These are phyloP conservation scores for Cymbidium sinense DNA, from an alignment of 106 monocot species.

Conservation along the genomic window DNA sequence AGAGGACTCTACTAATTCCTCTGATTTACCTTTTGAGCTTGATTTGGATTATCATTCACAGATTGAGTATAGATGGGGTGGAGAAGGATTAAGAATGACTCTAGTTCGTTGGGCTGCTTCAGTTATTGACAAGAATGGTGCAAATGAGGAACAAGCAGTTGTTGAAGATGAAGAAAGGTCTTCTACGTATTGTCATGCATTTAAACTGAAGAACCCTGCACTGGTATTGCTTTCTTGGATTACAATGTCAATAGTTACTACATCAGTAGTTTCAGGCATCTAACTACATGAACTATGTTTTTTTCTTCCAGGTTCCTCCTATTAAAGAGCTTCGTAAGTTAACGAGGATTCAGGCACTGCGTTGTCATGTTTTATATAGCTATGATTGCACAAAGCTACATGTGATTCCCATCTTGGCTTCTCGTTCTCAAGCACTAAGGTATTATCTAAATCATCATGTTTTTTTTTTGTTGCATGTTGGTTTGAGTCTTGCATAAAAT, in stretches of 20 bases:
- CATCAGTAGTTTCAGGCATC: neutral
- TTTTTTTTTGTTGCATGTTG: neutral
- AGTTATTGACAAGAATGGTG: conserved; percentile 51
- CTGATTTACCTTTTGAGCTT: conserved; percentile 62
- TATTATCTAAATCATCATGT: conserved; percentile 11
- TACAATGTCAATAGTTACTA: neutral
- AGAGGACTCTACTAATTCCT: conserved; percentile 52
- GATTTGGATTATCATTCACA: conserved; percentile 93
- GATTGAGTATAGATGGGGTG: conserved; percentile 95
- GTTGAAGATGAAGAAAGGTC: conserved; percentile 69
- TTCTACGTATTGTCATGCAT: conserved; percentile 71
- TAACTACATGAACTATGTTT: neutral
- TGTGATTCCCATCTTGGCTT: conserved; percentile 89
- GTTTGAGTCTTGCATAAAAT: neutral
- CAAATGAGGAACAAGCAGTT: conserved; percentile 53
- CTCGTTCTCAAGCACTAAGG: conserved; percentile 92
- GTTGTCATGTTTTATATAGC: conserved; percentile 80
- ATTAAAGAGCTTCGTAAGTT: conserved; percentile 73
- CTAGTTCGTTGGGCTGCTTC: conserved; percentile 80
- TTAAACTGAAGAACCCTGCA: conserved; percentile 58
- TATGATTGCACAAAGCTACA: conserved; percentile 80
- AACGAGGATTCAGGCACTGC: conserved; percentile 87
- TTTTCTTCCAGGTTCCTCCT: conserved; percentile 53
- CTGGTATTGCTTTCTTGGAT: conserved; percentile 31
- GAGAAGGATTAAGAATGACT: conserved; percentile 87